phyloP scores from a whole-genome alignment of 805 yeast genomes.

The Priceomyces melissophilus region DNA sequence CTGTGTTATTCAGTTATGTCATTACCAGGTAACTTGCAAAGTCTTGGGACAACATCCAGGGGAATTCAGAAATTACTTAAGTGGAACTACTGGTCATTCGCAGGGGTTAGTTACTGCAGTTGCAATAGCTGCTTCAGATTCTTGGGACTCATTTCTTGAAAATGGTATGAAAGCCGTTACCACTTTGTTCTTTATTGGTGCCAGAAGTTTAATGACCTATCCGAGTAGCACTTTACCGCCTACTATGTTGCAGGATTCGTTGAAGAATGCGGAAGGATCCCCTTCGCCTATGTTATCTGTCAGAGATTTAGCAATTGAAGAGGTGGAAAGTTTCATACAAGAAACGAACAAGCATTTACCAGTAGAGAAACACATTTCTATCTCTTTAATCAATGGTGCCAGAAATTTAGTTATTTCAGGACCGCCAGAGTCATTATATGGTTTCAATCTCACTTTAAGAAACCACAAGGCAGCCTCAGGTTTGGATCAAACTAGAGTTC shows the following conservation, averaged over 20 bases:
- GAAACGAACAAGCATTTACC: constrained; percentile 94
- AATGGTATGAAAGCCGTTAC: constrained; percentile 77
- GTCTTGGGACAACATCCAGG: constrained; percentile 88
- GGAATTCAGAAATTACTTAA: constrained; percentile 63
- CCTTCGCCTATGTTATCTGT: constrained; percentile 98
- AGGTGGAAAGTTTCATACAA: constrained; percentile 75
- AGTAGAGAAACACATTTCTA: constrained; percentile 80
- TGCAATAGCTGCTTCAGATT: constrained; percentile 74
- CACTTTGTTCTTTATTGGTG: constrained; percentile 87
- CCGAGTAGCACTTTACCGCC: constrained; percentile 96
- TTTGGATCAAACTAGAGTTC: constrained; percentile 91
- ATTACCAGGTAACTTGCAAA: constrained; percentile 84
- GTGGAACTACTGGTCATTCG: constrained; percentile 85
- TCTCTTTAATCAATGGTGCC: constrained; percentile 93
- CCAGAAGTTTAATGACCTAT: constrained; percentile 83
- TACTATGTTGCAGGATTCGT: constrained; percentile 84
- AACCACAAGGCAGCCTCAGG: constrained; percentile 94
- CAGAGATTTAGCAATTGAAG: constrained; percentile 77
- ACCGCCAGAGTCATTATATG: constrained; percentile 97
- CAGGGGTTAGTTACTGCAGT: constrained; percentile 92
- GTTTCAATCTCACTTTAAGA: constrained; percentile 88
- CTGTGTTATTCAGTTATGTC: constrained; percentile 92
- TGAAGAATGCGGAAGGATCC: constrained; percentile 90
- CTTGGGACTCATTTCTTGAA: constrained; percentile 79
- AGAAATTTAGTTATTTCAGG: constrained; percentile 94